Conservation (phyloP, 2,329 filamentous ascomycete species). For the Penicillium sp. region DNA sequence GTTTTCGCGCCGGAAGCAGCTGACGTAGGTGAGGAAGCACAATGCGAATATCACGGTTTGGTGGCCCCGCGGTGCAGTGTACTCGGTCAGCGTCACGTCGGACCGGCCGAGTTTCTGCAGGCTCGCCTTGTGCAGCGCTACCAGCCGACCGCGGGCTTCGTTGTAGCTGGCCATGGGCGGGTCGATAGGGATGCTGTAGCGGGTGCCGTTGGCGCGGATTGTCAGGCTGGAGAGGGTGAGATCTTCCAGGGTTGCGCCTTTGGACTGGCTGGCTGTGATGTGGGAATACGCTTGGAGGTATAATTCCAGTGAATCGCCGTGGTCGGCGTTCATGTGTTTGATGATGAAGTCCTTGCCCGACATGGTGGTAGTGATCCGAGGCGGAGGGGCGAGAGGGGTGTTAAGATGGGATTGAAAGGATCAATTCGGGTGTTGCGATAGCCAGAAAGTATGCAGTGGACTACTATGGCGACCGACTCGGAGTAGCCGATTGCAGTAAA, state of each 20-base stretch:
- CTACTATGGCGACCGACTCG: too few relatives aligned
- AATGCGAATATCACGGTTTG: constrained; percentile 60
- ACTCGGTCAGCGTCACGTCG: constrained; percentile 59
- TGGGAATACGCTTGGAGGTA: constrained; percentile 76
- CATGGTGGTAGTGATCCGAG: constrained; percentile 18
- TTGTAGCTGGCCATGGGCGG: constrained; percentile 71
- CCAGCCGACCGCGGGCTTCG: constrained; percentile 71
- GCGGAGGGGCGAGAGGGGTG: neutral
- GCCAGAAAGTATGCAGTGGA: too few relatives aligned
- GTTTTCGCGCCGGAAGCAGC: constrained; percentile 54
- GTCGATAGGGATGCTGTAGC: constrained; percentile 63
- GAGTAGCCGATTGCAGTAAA: too few relatives aligned
- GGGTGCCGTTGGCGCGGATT: constrained; percentile 57
- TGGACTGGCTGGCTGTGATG: constrained; percentile 60
- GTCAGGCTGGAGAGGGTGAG: constrained; percentile 67
- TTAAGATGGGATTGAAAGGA: neutral
- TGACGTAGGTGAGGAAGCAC: constrained; percentile 60
- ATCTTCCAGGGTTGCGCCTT: constrained; percentile 66
- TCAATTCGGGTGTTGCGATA: neutral
- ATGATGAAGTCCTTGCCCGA: constrained; percentile 66
- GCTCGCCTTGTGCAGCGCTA: constrained; percentile 71
- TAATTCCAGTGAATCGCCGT: constrained; percentile 71
- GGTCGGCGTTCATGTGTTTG: constrained; percentile 85
- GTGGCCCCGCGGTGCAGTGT: constrained; percentile 54
- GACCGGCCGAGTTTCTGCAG: constrained; percentile 65